These are phyloP conservation scores for Auriscalpium microsporum DNA, from an alignment of 768 basidiomycete genomes.

Conservation along the genomic window DNA sequence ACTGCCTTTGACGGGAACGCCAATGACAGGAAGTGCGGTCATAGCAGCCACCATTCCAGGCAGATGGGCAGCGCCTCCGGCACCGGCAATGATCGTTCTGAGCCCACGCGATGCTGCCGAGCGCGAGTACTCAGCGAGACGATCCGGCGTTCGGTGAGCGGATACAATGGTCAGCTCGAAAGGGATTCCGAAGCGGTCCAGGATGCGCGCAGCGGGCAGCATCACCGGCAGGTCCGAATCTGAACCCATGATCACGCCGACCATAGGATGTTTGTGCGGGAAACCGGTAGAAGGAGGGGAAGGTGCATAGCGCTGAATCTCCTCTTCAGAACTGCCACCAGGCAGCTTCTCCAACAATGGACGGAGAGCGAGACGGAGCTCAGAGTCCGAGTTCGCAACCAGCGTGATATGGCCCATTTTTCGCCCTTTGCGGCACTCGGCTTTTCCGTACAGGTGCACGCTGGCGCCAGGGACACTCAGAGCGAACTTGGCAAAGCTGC, in stretches of 20 bases:
- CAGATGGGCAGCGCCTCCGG: slow-evolving; percentile 96
- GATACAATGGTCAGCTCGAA: slow-evolving; percentile 95
- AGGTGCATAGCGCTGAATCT: slow-evolving; percentile 48
- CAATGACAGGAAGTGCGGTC: slow-evolving; percentile 87
- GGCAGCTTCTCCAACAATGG: slow-evolving; percentile 66
- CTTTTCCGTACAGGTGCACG: slow-evolving; percentile 93
- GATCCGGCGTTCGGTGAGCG: slow-evolving; percentile 88
- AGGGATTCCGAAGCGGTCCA: slow-evolving; percentile 75
- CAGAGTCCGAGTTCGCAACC: slow-evolving; percentile 73
- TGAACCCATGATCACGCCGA: slow-evolving; percentile 96
- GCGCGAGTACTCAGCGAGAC: slow-evolving; percentile 76
- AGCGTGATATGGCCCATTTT: slow-evolving; percentile 99
- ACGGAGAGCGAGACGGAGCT: slow-evolving; percentile 59
- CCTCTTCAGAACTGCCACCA: slow-evolving; percentile 29
- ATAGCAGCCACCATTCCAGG: slow-evolving; percentile 98
- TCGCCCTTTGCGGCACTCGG: slow-evolving; percentile 77
- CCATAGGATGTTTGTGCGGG: slow-evolving; percentile 65
- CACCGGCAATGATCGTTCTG: slow-evolving; percentile 82
- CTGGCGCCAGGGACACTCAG: slow-evolving; percentile 65
- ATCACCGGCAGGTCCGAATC: slow-evolving; percentile 96
- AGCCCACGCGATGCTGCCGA: slow-evolving; percentile 61
- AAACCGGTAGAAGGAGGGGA: slow-evolving; percentile 33
- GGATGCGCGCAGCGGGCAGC: slow-evolving; percentile 78
- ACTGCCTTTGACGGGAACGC: slow-evolving; percentile 95
- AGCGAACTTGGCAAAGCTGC: slow-evolving; percentile 46